Base-by-base conservation (phyloP, 805 yeast genomes). In the Komagataella ulmi region DNA sequence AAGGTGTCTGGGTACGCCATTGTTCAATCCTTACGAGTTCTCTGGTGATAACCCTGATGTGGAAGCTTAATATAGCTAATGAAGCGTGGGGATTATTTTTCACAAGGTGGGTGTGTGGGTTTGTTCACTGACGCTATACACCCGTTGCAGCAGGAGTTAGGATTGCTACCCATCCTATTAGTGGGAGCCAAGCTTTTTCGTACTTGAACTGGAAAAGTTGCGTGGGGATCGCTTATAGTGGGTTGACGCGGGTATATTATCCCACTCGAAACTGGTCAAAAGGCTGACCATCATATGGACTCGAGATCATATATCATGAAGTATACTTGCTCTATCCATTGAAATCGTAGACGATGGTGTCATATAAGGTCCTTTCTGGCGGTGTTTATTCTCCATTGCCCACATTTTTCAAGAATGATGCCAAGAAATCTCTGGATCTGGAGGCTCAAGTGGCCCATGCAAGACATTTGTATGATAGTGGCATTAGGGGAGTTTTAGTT, bases 321-420 rank as follows among this genome's bases (percentile, higher is more conserved):
- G 14, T 6, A 10, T 10, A 14, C 14, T 30, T 30, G 40, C 40
- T 24, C 40, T 10, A 10, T 30, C 14, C 40, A 8, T 30, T 10
- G 14, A 30, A 30, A 14, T 4, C n/a, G 8, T 30, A 4, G 40
- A 14, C 14, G 40, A 30, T 30, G 40, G 40, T 12, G 14, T 5
- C 14, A 14, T 8, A 30, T 14, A 30, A 30, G 2, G 40, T 30
- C 40, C 40, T 30, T 30, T 8, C 6, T 30, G 40, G 69, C 49
- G 78, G 78, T 36, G 66, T 78, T 45, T 78, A 77, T 63, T 73
- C 79, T 8, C 82, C 82, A 23, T 65, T 70, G 12, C 77, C 78
- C 52, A 77, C 83, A 4, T 77, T 78, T 59, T 76, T 75, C 73
- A 71, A 73, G 57, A 61, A 61, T 47, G 72, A 69, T 52, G 66